Evolutionary conservation across 2,329 filamentous ascomycete genomes (phyloP), one percentile per base, ranked within the genome.

Genomic region (Fusarium guadeloupense): DNA sequence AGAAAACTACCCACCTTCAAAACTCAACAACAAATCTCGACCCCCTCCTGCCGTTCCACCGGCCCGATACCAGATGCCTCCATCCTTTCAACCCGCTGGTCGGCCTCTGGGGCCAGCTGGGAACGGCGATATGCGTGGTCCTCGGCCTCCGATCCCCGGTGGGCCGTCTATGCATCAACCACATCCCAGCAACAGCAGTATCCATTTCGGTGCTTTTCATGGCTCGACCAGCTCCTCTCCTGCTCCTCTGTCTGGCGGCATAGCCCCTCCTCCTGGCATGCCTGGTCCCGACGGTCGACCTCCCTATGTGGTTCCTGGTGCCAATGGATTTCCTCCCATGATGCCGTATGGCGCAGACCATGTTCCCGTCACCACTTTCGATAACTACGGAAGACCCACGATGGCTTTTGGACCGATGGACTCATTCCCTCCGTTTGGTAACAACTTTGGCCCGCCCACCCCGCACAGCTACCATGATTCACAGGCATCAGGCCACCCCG

Each of bases 401-500:
- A 71, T 77, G 55, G 68, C 66, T 14, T 77, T 72, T 48, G 71
- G 69, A 9, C 74, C 72, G 8, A 62, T 72, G 47, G 76, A 79
- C 26, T 65, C 76, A 9, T 75, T 75, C 50, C 67, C 63, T 40
- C 62, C 56, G 4, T 70, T 74, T 54, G 70, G 69, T 20, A 74
- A 72, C 60, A 76, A 74, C 62, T 83, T 83, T 67, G 82, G 81
- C 4, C 82, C 85, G 3, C 80, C 82, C 2, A 86, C 84, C 3
- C 82, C 85, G 5, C 85, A 85, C 59, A 88, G 85, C 71, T 86
- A 85, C 67, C 85, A 86, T 50, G 85, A 81, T 30, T 88, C 86
- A 3, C 85, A 87, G 57, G 80, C 83, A 30, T 86, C 85, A 2
- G 78, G 74, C 6, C 79, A 80, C 37, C 77, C 75, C 14, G 81